Conservation (phyloP, 2,329 filamentous ascomycete genomes). For the Phaeosphaeria sp. region DNA sequence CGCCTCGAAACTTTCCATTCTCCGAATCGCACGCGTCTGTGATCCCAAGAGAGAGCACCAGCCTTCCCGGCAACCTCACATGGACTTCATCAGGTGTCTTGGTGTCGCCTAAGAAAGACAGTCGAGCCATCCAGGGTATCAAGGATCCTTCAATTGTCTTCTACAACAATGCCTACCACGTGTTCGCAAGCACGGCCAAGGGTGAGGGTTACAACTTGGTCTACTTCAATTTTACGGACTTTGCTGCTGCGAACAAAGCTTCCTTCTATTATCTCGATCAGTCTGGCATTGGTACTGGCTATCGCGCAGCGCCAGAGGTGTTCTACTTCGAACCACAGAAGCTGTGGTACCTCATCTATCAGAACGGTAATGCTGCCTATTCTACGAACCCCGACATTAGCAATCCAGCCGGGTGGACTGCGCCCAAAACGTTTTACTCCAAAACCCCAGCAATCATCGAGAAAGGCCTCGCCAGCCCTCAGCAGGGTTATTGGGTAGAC, state of each 20-base stretch:
- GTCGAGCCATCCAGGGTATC: conserved; percentile 33
- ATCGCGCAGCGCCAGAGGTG: conserved; percentile 51
- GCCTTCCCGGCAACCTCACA: conserved; percentile 34
- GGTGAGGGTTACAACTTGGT: conserved; percentile 48
- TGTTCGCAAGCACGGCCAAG: conserved; percentile 50
- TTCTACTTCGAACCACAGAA: conserved; percentile 53
- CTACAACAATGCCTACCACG: conserved; percentile 51
- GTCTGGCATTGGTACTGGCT: conserved; percentile 47
- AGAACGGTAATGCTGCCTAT: conserved; percentile 53
- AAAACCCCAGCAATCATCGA: conserved; percentile 42
- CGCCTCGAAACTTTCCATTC: conserved; percentile 1
- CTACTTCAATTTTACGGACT: conserved; percentile 52
- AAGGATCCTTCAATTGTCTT: conserved; percentile 47
- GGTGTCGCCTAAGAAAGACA: conserved; percentile 37
- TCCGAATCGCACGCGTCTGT: background rate
- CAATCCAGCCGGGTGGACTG: conserved; percentile 50
- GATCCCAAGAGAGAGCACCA: conserved; percentile 6
- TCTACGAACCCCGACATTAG: conserved; percentile 51
- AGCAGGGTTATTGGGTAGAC: conserved; percentile 52
- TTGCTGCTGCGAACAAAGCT: conserved; percentile 38
- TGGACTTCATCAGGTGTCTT: conserved; percentile 39
- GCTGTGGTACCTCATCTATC: conserved; percentile 53
- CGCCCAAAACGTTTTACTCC: conserved; percentile 46
- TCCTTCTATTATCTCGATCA: conserved; percentile 50
- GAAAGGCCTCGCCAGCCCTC: conserved; percentile 31